Evolutionary conservation across 345 rosid species (phyloP), one percentile per base, ranked within the genome.

Genomic region (Jatropha curcas): DNA sequence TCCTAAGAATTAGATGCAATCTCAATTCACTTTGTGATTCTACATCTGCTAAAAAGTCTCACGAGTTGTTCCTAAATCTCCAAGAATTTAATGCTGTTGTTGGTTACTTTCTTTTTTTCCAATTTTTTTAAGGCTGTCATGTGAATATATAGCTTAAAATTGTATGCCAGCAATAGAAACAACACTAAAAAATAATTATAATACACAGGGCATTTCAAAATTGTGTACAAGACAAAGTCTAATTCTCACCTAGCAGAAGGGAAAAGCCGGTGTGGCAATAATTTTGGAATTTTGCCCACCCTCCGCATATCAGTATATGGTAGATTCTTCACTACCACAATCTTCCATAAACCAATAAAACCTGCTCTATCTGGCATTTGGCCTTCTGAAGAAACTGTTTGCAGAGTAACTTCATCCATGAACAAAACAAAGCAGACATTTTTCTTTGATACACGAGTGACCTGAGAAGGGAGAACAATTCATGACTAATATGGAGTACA

Each of bases 361-460:
- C 98, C 98, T 72, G 84, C 82, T 68, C 88, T 86, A 81, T 92
- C 96, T 73, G 86, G 88, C 67, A 85, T 77, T 19, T 85, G 89
- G 52, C 96, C 98, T 81, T 95, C 99, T 24, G 96, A 86, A 75
- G 76, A 77, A 78, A 91, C 89, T 60, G 92, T 87, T 75, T 84
- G 88, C 80, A 88, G 71, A 24, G 98, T 92, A 70, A 81, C 72
- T 73, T 89, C 96, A 79, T 95, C 99, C 89, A 89, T 81, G 51
- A 95, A 95, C 92, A 95, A 86, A 68, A 95, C 94, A 83, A 95
- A 95, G 87, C 99, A 95, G 61, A 91, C 98, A 81, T 95, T 91
- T 88, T 95, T 90, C 85, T 88, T 91, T 53, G 99, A 95, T 57
- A 81, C 67, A 37, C 90, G 93, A 66, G 93, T 88, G 81, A 92